Evolutionary conservation across 345 rosid species (phyloP).

Genomic region (Camelina sativa): DNA sequence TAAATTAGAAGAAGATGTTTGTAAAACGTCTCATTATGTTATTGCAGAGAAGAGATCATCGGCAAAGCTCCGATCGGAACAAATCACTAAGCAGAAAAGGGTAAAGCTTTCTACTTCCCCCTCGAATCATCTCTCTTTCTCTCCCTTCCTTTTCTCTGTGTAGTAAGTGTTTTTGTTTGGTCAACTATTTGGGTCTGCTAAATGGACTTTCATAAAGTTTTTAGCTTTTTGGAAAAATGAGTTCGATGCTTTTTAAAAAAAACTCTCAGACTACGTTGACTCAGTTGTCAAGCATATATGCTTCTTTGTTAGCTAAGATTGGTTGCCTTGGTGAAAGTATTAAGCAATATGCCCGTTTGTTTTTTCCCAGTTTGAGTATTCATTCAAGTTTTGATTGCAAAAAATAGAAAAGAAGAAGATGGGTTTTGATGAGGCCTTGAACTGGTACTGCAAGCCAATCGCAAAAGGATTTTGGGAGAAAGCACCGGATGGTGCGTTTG

Average conservation of each 20-base stretch:
- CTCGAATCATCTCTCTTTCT: neutral
- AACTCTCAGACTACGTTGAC: neutral
- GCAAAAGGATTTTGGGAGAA: conserved; percentile 68
- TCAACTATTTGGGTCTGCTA: neutral
- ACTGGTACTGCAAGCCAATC: conserved; percentile 85
- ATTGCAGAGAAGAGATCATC: neutral
- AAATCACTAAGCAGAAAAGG: neutral
- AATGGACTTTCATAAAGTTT: neutral
- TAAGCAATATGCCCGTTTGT: conserved; percentile 22
- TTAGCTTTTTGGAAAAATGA: neutral
- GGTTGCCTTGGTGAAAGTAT: neutral
- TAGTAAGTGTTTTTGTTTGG: neutral
- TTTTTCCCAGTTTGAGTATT: conserved; percentile 18
- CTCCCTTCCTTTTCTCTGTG: neutral
- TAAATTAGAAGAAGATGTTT: neutral
- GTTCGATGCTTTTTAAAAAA: neutral
- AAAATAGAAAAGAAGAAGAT: conserved; percentile 32
- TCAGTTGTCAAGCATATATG: neutral
- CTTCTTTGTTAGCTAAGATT: neutral
- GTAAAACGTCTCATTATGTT: neutral
- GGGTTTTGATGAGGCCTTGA: conserved; percentile 60
- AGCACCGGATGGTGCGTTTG: conserved; percentile 66
- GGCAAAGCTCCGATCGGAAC: neutral
- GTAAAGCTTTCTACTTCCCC: conserved; percentile 9
- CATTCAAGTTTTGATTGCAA: conserved; percentile 29